Evolutionary conservation across 768 basidiomycete genomes (phyloP).

Genomic region (Polyporus arcularius): DNA sequence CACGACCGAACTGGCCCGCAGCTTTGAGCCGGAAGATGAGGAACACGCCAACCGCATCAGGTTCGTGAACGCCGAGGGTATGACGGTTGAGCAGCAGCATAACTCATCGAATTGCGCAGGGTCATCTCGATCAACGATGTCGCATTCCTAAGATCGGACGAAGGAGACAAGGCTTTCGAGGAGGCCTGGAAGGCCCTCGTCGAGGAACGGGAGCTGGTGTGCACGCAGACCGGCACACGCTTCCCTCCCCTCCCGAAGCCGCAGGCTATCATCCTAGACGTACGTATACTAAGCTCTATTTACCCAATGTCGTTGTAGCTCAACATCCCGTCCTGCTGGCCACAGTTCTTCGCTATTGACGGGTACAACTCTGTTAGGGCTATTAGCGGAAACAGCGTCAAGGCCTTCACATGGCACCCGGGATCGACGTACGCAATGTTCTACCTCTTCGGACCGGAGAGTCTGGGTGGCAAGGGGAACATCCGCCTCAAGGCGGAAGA

Average conservation of each 20-base stretch:
- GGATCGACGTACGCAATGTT: constrained; percentile 2
- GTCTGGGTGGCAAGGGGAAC: constrained; percentile 10
- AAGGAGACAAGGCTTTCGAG: constrained; percentile 7
- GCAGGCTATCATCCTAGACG: constrained; percentile 17
- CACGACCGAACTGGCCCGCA: constrained; percentile 10
- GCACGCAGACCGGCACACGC: constrained; percentile 8
- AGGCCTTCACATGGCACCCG: constrained; percentile 14
- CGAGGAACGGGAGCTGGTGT: constrained; percentile 6
- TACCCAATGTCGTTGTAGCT: not conserved
- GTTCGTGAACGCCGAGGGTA: not conserved
- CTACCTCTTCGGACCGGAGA: constrained; percentile 14
- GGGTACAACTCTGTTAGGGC: not conserved
- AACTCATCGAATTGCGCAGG: not conserved
- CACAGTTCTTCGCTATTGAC: constrained; percentile 6
- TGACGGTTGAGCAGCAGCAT: not conserved
- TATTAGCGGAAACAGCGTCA: constrained; percentile 11
- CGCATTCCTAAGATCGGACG: not conserved
- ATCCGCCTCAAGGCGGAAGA: constrained; percentile 9
- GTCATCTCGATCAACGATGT: constrained; percentile 10
- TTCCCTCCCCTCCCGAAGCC: constrained; percentile 8
- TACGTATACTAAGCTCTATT: constrained; percentile 1
- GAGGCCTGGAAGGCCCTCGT: constrained; percentile 11
- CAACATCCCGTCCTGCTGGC: not conserved
- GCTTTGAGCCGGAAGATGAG: constrained; percentile 6
- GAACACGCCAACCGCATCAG: not conserved